Base-by-base conservation (phyloP, 257 asterid genomes). In the Jacaranda copaia region DNA sequence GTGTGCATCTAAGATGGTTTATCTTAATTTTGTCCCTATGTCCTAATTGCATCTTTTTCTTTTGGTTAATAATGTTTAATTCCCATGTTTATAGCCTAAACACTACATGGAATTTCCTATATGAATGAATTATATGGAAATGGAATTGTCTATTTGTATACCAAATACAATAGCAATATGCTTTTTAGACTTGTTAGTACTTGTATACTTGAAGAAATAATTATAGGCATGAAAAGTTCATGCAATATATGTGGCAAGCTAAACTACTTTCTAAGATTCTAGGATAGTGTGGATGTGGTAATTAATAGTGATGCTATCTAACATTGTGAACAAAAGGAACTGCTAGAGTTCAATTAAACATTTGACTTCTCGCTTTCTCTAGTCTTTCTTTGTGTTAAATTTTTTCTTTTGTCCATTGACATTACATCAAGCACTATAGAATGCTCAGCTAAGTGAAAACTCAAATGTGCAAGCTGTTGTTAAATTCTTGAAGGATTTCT, bases 261-360 rank as follows among this genome's bases (percentile, higher is more conserved):
- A 25, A 85, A 25, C 32, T 25, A 25, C 2, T 25, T 25, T 25
- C 32, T 25, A 25, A 25, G 55, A 48, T 52, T 52, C 19, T 52
- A 6, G 58, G 4, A 3, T 52, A 52, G 15, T 52, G 20, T 52
- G 18, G n/a, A 52, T 52, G 58, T 52, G 5, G 62, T 38, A 57
- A 18, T 14, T 8, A 13, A 8, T 19, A 12, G 35, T 6, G 62
- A 56, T 56, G 62, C 5, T 53, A n/a, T 56, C 18, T 56, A 35
- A 56, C 36, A 16, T 56, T 52, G 58, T 49, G 56, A 55, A 55
- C 0, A 6, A 32, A 1, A 3, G 55, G n/a, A 49, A 94, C 98
- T 72, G 97, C 97, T 12, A 84, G 98, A 87, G 98, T 97, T 94
- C 49, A 19, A 89, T 81, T 57, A 63, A 85, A 7, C 67, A 38